Evolutionary conservation across 2,329 filamentous ascomycete genomes (phyloP), one percentile per base, ranked within the genome.

Genomic region (Dothistroma septosporum): DNA sequence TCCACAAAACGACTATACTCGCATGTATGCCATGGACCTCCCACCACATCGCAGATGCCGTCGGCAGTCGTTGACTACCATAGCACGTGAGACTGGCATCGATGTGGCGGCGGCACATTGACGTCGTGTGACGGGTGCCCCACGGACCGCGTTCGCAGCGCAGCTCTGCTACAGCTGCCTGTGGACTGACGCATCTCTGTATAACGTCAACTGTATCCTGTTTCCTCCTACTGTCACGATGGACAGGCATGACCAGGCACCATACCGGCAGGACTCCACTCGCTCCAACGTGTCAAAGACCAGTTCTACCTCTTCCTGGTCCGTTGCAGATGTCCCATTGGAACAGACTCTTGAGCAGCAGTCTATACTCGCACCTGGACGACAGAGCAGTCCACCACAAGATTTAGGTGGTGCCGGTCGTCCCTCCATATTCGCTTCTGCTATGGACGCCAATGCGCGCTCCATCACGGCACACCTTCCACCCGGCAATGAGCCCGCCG

Each of bases 351-450:
- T 46, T 12, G 53, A 58, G 47, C 59, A 56, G 35, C 60, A 53
- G 11, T 21, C 35, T 28, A 54, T 54, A 33, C 61, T 60, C 6
- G 53, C 61, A 35, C 22, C 41, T 24, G 66, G 58, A 49, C 57
- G 64, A 47, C 64, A 64, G 32, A 64, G 55, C 47, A 70, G 67
- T 50, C 56, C 67, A 11, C 64, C 68, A 3, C 54, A 60, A 53
- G 57, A 64, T 12, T 55, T 68, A 4, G 66, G 66, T 44, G 67
- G 59, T 21, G 55, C 64, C 1, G 64, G 61, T 21, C 64, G 56
- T 37, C 46, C 49, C n/a, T 66, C 64, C 14, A 60, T 67, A 52
- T 66, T 67, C 33, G 66, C 65, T 19, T 31, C 50, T 14, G 60
- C 61, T n/a, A 58, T 53, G 24, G 50, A 57, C 16, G 54, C 52